Evolutionary conservation across 2,329 filamentous ascomycete species (phyloP), one percentile per base, ranked within the genome.

Genomic region (Nothophoma quercina): DNA sequence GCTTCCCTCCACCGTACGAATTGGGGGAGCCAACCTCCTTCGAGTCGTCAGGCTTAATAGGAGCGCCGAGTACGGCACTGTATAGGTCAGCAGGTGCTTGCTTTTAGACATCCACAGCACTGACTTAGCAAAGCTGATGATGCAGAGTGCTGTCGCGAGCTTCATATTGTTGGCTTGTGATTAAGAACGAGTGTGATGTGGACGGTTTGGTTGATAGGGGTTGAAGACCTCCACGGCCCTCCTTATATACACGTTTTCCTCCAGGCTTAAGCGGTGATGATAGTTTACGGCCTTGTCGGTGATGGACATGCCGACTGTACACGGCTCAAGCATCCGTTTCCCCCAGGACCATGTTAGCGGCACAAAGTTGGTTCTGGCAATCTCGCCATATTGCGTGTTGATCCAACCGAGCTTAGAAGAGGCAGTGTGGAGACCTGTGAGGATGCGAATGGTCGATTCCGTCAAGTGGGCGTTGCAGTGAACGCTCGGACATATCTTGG

Each of bases 91-190:
- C 10, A 2, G 3, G 18, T 16, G 7, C 7, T 10, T n/a, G 41
- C 21, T 18, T 32, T 19, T 13, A 35, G 3, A 7, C 34, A 25
- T 19, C 29, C 8, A 15, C 13, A 6, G 23, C 25, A 46, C 56
- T 48, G 53, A 66, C 63, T 62, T 62, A 55, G 51, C 55, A 28
- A 64, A 43, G 40, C 62, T 62, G 26, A 65, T 45, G 16, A 55
- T 19, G 51, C 55, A 56, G 30, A 66, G 32, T 42, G 63, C 41
- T 36, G 62, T 59, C 25, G 58, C 56, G 56, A 70, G 42, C 62
- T 68, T 70, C 66, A 70, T 69, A 23, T 36, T 66, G 59, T 28
- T 30, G 22, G 38, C 10, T 56, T 38, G 12, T 30, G 7, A 15
- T 29, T 32, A 7, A 30, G 47, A 47, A 41, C 41, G 30, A 23